Evolutionary conservation across 768 basidiomycete species (phyloP).

Genomic region (Amanita rubescens): DNA sequence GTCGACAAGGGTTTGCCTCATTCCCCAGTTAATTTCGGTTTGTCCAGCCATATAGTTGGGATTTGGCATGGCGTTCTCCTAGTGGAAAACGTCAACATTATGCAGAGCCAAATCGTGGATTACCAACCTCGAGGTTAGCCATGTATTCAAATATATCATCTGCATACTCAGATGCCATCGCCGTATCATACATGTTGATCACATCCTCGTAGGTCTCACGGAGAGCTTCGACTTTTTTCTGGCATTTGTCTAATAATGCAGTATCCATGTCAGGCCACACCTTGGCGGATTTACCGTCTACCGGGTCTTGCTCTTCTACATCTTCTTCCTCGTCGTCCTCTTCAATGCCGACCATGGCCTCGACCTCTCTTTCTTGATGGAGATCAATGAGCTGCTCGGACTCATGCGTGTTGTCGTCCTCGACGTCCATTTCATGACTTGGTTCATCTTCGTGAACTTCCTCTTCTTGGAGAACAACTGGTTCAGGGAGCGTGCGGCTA

Average conservation of each 20-base stretch:
- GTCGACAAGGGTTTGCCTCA: slow-evolving; percentile 96
- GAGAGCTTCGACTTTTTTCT: slow-evolving; percentile 59
- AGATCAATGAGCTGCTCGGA: slow-evolving; percentile 32
- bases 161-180: slow-evolving; percentile 98
- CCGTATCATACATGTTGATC: slow-evolving; percentile 67
- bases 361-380: slow-evolving; percentile 49
- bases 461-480: slow-evolving; percentile 34
- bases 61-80: slow-evolving; percentile 87
- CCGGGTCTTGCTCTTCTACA: slow-evolving; percentile 16
- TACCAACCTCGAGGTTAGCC: slow-evolving; percentile 80
- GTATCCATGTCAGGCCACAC: slow-evolving; percentile 74
- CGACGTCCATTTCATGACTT: slow-evolving; percentile 55
- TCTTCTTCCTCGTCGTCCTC: slow-evolving; percentile 37
- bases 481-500: slow-evolving; percentile 35
- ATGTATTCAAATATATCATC: slow-evolving; percentile 98
- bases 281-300: slow-evolving; percentile 35
- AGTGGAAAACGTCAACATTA: slow-evolving; percentile 14
- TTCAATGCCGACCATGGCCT: slow-evolving; percentile 54
- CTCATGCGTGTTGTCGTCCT: slow-evolving; percentile 31
- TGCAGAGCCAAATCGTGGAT: background rate
- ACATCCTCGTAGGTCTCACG: slow-evolving; percentile 68
- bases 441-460: slow-evolving; percentile 31
- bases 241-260: slow-evolving; percentile 47
- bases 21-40: slow-evolving; percentile 85
- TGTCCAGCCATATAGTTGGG: slow-evolving; percentile 93